Base-by-base conservation (phyloP, 2,329 filamentous ascomycete species). In the Amesomyces nigricolor region DNA sequence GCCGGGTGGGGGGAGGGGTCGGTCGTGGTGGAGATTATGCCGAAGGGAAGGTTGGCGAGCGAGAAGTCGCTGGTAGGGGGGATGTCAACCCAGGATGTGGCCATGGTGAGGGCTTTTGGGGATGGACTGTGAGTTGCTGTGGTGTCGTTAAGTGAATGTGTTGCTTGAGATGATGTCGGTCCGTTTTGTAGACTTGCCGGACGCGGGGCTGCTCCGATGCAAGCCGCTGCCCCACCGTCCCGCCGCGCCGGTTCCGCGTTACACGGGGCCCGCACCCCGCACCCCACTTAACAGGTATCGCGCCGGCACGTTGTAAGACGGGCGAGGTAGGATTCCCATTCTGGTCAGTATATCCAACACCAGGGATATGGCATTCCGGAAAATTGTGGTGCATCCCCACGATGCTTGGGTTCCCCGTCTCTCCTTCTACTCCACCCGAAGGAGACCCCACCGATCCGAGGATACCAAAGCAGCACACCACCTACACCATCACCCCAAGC, bases 41-140 rank as follows among this genome's bases (percentile, higher is more conserved):
- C 87, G 65, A 91, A 90, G 1, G 87, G 87, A 51, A 91, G 82
- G 67, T 91, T 91, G 61, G 82, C 78, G 48, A 90, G 74, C 11
- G 87, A 89, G 71, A 91, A 91, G 65, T 84, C 82, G 54, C 80
- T 85, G 54, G 75, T 73, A 51, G 64, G 53, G 14, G 75, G 73
- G 46, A 66, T 58, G 32, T 57, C 56, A 11, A 68, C 63, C 67
- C 67, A 69, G 2, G 67, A 65, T 10, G 44, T 51, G 14, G 53
- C 32, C 56, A 63, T 57, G 22, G 22, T 26, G 17, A 19, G 17
- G 17, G 17, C 17, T 29, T 40, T 32, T 7, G 30, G 10, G 30
- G 7, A 7, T 32, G 30, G 7, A 10, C 7, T 32, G 32, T 47
- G 30, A 17, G n/a, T 17, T 38, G 22, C 17, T 10, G 35, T 52